phyloP scores from a whole-genome alignment of 805 yeast genomes.

The Starmerella riodocensis region DNA sequence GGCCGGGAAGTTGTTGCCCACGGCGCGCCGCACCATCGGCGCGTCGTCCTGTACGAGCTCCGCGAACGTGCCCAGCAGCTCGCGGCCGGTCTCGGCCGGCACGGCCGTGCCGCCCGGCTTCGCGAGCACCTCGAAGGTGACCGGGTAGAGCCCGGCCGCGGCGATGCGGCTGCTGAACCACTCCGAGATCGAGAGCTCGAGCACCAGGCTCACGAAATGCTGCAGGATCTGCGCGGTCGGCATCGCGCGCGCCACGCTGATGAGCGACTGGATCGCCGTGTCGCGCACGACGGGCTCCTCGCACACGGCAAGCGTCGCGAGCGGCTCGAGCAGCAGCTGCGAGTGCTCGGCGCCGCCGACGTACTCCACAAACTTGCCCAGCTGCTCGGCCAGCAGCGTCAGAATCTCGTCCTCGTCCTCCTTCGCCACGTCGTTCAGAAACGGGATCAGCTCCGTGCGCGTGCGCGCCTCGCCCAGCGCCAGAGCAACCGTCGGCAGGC shows the following conservation, averaged over 20 bases:
- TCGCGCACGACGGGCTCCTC: conserved; percentile 96
- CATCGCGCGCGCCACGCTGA: conserved; percentile 52
- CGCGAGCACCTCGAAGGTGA: conserved; percentile 34
- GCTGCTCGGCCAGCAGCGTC: conserved; percentile 80
- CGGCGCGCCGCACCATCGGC: conserved; percentile 95
- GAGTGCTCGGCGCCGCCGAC: conserved; percentile 73
- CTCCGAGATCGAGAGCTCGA: conserved; percentile 67
- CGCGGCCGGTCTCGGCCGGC: conserved; percentile 25
- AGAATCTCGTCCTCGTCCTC: conserved; percentile 98
- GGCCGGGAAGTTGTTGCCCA: conserved; percentile 71
- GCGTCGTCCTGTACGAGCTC: conserved; percentile 78
- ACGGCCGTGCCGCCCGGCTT: neutral
- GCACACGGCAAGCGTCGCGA: conserved; percentile 75
- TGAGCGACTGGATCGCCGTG: conserved; percentile 77
- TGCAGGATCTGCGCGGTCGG: conserved; percentile 46
- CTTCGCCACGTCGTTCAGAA: conserved; percentile 49
- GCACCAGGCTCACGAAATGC: conserved; percentile 62
- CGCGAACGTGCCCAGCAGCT: conserved; percentile 51
- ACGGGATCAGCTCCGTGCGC: conserved; percentile 76
- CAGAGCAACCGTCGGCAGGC: conserved; percentile 83
- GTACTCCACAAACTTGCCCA: conserved; percentile 75
- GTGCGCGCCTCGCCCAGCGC: conserved; percentile 93
- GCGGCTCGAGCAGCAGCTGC: conserved; percentile 43
- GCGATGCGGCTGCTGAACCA: conserved; percentile 94
- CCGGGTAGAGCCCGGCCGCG: conserved; percentile 73